Conservation (phyloP, 306 rosid genomes). For the Herpetospermum pedunculosum region DNA sequence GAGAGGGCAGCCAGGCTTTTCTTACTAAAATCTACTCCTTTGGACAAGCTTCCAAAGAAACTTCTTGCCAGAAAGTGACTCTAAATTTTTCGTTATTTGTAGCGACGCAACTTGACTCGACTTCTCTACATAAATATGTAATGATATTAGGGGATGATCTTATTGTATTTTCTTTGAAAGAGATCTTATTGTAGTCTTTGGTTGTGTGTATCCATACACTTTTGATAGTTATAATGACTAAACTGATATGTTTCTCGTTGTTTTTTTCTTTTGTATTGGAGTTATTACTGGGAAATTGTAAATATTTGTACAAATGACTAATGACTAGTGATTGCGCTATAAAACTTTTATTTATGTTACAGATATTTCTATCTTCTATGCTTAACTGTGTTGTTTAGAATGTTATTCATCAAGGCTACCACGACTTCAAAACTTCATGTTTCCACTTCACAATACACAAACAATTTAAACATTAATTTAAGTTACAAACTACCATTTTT, state of each 20-base stretch:
- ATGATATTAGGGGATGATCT: not conserved
- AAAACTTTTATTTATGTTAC: not conserved
- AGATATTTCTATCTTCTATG: too few relatives aligned
- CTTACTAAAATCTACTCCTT: constrained; percentile 62
- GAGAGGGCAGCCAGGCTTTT: constrained; percentile 94
- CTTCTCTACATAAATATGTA: not conserved
- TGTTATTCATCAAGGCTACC: too few relatives aligned
- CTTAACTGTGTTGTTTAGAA: too few relatives aligned
- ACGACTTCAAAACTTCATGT: too few relatives aligned
- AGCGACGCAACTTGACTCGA: not conserved
- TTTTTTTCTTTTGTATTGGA: not conserved
- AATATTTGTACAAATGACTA: not conserved
- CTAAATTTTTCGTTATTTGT: not conserved
- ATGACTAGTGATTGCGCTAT: not conserved
- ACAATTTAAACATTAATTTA: too few relatives aligned
- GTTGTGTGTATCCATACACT: not conserved
- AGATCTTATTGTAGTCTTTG: not conserved
- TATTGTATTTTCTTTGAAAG: not conserved
- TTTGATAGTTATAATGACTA: not conserved
- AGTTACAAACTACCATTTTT: too few relatives aligned
- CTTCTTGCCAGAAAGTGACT: constrained; percentile 61
- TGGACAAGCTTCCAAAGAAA: constrained; percentile 76
- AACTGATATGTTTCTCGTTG: not conserved
- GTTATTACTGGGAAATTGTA: not conserved
- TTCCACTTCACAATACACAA: too few relatives aligned